These are phyloP conservation scores for Teratosphaeria destructans DNA, from an alignment of 2,329 filamentous ascomycete genomes.

Conservation along the genomic window DNA sequence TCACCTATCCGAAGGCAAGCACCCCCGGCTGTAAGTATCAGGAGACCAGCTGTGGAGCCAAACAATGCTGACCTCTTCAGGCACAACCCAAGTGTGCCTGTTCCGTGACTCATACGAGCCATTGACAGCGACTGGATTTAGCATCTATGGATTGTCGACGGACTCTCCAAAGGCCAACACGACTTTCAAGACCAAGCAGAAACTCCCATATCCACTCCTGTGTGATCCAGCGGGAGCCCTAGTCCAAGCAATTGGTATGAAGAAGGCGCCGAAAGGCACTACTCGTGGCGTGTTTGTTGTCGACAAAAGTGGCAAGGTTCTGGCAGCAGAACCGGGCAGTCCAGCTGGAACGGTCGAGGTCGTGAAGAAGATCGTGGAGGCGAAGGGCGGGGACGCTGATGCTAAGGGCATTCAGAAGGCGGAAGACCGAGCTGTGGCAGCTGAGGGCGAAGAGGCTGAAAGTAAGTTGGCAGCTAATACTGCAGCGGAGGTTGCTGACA, in stretches of 20 bases:
- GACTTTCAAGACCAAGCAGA: slow-evolving; percentile 84
- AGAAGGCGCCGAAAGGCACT: slow-evolving; percentile 72
- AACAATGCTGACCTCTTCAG: slow-evolving; percentile 35
- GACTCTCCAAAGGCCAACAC: slow-evolving; percentile 89
- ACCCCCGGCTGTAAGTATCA: slow-evolving; percentile 80
- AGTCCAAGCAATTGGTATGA: slow-evolving; percentile 78
- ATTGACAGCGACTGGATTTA: slow-evolving; percentile 66
- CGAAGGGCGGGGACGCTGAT: slow-evolving; percentile 24
- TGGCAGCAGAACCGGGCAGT: slow-evolving; percentile 63
- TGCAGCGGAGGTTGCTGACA: slow-evolving; percentile 38
- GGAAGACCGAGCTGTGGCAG: slow-evolving; percentile 20
- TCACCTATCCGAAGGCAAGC: slow-evolving; percentile 91
- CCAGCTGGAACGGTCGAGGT: slow-evolving; percentile 68
- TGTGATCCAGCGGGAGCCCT: slow-evolving; percentile 68
- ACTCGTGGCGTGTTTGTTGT: slow-evolving; percentile 81
- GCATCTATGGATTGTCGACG: slow-evolving; percentile 80
- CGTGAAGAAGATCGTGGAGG: slow-evolving; percentile 60
- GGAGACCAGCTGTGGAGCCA: neutral
- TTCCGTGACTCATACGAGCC: slow-evolving; percentile 78
- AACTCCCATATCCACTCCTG: slow-evolving; percentile 75
- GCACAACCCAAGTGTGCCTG: slow-evolving; percentile 84
- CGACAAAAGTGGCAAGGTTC: slow-evolving; percentile 56
- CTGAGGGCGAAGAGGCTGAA: slow-evolving; percentile 21
- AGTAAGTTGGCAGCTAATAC: slow-evolving; percentile 26
- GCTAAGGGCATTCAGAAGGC: slow-evolving; percentile 24